Base-by-base conservation (phyloP, 2,329 filamentous ascomycete species). In the Trichoderma lentiforme region DNA sequence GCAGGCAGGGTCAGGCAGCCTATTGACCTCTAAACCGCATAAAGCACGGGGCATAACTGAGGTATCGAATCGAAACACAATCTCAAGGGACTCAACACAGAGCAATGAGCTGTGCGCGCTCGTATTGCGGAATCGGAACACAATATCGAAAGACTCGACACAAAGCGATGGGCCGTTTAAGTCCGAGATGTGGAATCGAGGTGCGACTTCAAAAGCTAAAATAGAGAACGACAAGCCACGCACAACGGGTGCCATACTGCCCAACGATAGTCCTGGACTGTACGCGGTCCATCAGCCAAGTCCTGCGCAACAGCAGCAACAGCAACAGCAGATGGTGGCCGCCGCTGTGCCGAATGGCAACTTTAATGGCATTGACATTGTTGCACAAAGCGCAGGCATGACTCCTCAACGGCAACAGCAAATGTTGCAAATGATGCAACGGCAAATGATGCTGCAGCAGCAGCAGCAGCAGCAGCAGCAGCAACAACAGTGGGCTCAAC, bases 251-350 rank as follows among this genome's bases (percentile, higher is more conserved):
- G 36, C 36, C 6, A 39, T 39, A 8, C 6, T 1, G 36, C 36
- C 36, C 36, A 39, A 18, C 36, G 36, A 0, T 3, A 39, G 36
- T 8, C 36, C 36, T 39, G 36, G 36, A 15, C 36, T 18, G 15
- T 39, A 39, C 3, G 36, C 36, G 1, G 14, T 39, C 36, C 36
- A 39, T 39, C 36, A 39, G 36, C 14, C 3, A 4, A 39, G 6
- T 18, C 36, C 36, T 18, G 36, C 36, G 11, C 72, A 75, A 18
- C 77, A 76, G 30, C 76, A 77, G 74, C 82, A 80, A 60, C 81
- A 85, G 75, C 15, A 43, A 43, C 82, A 82, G 47, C 84, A 85
- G 62, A 84, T 86, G 74, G 80, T 86, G 74, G 80, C 82, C 76
- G 79, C 81, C 51, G 80, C 79, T 21, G 79, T 82, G 77, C 82